Evolutionary conservation across 1,284 basidiomycete species (phyloP).

Genomic region (Sporisorium reilianum): DNA sequence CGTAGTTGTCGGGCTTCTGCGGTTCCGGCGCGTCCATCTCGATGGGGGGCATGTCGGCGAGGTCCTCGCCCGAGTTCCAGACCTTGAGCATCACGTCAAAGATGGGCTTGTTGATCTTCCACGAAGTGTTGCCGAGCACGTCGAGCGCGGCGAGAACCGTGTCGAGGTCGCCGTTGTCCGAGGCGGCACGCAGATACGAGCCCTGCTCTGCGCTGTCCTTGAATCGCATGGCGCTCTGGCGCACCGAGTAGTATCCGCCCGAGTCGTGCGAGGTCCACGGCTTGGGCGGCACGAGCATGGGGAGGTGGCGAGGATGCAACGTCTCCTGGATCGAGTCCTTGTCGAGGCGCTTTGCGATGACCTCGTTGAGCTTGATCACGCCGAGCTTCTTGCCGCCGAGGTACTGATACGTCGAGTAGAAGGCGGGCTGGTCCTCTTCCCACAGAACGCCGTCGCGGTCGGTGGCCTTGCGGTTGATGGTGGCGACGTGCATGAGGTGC

Average conservation of each 20-base stretch:
- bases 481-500: constrained; percentile 84
- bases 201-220: constrained; percentile 91
- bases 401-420: constrained; percentile 93
- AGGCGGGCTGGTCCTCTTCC: constrained; percentile 86
- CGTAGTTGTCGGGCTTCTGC: constrained; percentile 75
- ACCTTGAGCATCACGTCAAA: constrained; percentile 80
- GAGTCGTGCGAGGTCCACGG: constrained; percentile 84
- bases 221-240: constrained; percentile 79
- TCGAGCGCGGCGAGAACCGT: constrained; percentile 89
- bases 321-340: constrained; percentile 82
- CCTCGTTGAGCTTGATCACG: constrained; percentile 87
- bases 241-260: constrained; percentile 80
- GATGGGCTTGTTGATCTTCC: constrained; percentile 85
- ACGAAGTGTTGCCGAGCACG: constrained; percentile 88
- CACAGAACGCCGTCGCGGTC: constrained; percentile 64
- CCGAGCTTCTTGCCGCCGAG: constrained; percentile 90
- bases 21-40: constrained; percentile 71
- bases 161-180: constrained; percentile 81
- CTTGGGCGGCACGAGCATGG: constrained; percentile 92
- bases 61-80: constrained; percentile 79
- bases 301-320: constrained; percentile 90
- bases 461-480: constrained; percentile 75
- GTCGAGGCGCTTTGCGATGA: constrained; percentile 81
- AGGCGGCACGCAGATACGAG: constrained; percentile 82
- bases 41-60: constrained; percentile 70